Evolutionary conservation across 192 early-diverging fungal species (phyloP).

Genomic region (Coemansia javaensis): DNA sequence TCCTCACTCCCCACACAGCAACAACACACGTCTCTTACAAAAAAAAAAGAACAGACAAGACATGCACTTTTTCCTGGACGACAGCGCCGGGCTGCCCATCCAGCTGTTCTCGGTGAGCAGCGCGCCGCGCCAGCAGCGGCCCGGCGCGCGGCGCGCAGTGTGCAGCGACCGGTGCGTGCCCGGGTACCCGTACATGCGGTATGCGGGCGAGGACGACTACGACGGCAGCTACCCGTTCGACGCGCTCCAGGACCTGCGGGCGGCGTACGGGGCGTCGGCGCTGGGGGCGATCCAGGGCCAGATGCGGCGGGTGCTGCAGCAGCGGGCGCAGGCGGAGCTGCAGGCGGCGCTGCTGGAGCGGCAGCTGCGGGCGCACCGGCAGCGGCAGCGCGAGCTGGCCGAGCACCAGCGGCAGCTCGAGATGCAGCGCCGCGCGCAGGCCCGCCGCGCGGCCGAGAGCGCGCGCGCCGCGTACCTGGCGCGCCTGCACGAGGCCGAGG

Average conservation of each 20-base stretch:
- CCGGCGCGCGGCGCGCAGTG: not conserved
- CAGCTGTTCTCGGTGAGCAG: constrained; percentile 28
- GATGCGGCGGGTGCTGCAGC: constrained; percentile 24
- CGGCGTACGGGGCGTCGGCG: constrained; percentile 24
- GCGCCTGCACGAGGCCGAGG: constrained; percentile 15
- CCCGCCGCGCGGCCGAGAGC: constrained; percentile 9
- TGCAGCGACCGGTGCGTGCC: constrained; percentile 19
- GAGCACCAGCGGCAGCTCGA: constrained; percentile 23
- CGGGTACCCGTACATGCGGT: constrained; percentile 38
- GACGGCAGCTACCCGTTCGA: constrained; percentile 47
- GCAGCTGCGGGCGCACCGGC: constrained; percentile 19
- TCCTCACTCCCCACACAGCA: too few relatives aligned
- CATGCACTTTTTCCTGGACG: constrained; percentile 45
- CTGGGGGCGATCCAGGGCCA: constrained; percentile 25
- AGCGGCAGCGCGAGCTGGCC: constrained; percentile 20
- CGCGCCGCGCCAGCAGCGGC: constrained; percentile 11
- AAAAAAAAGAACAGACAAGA: too few relatives aligned
- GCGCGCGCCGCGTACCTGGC: constrained; percentile 18
- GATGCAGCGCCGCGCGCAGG: constrained; percentile 17
- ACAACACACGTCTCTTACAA: too few relatives aligned
- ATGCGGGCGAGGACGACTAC: constrained; percentile 32
- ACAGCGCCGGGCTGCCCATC: constrained; percentile 25
- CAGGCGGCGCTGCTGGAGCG: constrained; percentile 19
- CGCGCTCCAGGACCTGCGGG: constrained; percentile 41
- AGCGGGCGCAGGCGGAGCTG: constrained; percentile 29